Base-by-base conservation (phyloP, 345 rosid species). In the Pugionium dolabratum region DNA sequence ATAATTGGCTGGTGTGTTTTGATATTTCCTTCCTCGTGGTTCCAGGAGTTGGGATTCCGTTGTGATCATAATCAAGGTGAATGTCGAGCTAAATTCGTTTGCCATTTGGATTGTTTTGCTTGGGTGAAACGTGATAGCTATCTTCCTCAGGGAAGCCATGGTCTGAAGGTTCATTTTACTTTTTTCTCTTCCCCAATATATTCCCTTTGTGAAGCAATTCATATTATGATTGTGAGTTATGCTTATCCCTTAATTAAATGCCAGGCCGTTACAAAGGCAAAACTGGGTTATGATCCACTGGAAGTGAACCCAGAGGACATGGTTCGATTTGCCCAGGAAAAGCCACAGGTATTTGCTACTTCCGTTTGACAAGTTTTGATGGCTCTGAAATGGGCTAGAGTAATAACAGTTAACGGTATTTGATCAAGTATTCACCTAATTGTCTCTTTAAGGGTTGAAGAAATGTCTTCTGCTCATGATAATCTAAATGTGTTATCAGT, bases 101-200 rank as follows among this genome's bases (percentile, higher is more conserved):
- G 98, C 75, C 98, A 93, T 81, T 79, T 93, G 77, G 98, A 93
- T 81, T 93, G 97, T 82, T 88, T 86, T 80, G 98, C 98, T 71
- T 93, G 98, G 98, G 98, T 93, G 74, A 93, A 90, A 78, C 97
- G 98, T 78, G 98, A 93, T 60, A 93, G 98, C 78, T 93, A 93
- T 84, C 95, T 93, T 36, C 98, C 98, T 61, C 98, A 93, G 62
- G 98, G 98, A 59, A 93, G 98, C 78, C 98, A 93, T 0, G 97
- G 97, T 79, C 83, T 90, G 65, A 93, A 93, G 96, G 98, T 89
- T 71, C 74, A 53, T 39, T 64, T 41, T 64, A 34, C 41, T 42
- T 69, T 36, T 67, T 18, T 67, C 49, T 54, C 40, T 68, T 40
- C 5, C 31, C 56, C 1, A 43, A 54, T 67, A 34, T 33, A 28